Conservation (phyloP, 306 rosid species). For the Prunus padus region DNA sequence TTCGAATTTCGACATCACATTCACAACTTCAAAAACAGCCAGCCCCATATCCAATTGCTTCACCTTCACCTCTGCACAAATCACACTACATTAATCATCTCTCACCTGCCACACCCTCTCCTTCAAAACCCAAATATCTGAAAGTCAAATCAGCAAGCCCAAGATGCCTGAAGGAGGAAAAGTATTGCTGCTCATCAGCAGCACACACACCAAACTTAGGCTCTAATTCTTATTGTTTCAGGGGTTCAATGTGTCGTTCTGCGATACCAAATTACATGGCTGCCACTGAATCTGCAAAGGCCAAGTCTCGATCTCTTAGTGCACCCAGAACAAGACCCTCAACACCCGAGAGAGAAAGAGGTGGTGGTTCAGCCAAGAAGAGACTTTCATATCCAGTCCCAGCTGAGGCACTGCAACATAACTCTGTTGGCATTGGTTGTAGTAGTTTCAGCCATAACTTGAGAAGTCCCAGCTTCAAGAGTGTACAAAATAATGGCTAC, state of each 20-base stretch:
- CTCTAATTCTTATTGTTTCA: slow-evolving; percentile 7
- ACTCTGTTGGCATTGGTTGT: not conserved
- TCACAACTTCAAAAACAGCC: slow-evolving; percentile 10
- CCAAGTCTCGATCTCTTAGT: slow-evolving; percentile 25
- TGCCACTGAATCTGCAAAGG: slow-evolving; percentile 38
- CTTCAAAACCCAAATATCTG: slow-evolving; percentile 17
- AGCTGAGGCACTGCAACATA: not conserved
- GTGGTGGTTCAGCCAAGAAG: slow-evolving; percentile 21
- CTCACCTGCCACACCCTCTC: slow-evolving; percentile 30
- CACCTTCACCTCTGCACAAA: slow-evolving; percentile 14
- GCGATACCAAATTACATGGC: slow-evolving; percentile 36
- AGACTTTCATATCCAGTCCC: slow-evolving; percentile 20
- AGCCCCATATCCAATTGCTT: slow-evolving; percentile 14
- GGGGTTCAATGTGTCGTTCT: not conserved
- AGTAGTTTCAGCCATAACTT: slow-evolving; percentile 15
- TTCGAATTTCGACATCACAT: not conserved
- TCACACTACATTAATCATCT: slow-evolving; percentile 9
- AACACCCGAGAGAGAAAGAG: slow-evolving; percentile 31
- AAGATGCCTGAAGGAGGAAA: slow-evolving; percentile 27
- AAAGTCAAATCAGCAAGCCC: slow-evolving; percentile 32
- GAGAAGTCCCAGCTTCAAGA: slow-evolving; percentile 35
- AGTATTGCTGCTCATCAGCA: slow-evolving; percentile 18
- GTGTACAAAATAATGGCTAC: slow-evolving; percentile 22
- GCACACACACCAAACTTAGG: slow-evolving; percentile 32
- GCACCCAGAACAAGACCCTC: slow-evolving; percentile 27